Base-by-base conservation (phyloP, 2,329 filamentous ascomycete species). In the Colletotrichum magnum region DNA sequence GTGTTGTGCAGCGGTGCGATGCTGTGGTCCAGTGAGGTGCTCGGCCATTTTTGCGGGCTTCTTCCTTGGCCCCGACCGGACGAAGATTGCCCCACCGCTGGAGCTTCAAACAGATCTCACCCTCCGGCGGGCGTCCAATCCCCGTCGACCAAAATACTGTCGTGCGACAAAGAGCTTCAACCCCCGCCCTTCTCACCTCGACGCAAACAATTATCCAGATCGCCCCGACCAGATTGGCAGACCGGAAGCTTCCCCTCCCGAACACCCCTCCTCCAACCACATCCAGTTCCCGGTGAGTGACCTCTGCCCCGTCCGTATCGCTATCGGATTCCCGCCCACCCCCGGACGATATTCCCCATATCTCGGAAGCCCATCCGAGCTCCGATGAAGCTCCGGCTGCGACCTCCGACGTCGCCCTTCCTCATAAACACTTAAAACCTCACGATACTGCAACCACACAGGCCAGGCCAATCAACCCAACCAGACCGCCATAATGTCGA, bases 401-500 rank as follows among this genome's bases (percentile, higher is more conserved):
- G 24, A 54, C 51, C 48, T 62, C 59, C 50, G 50, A 62, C 51
- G 50, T 62, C 59, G 59, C 59, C 59, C 36, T 61, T 41, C 47
- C 43, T 36, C 48, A 6, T 60, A 45, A 51, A 50, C 16, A 59
- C 16, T 16, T 18, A 21, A 21, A 18, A 6, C 16, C 26, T 2
- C 3, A 24, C n/a, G 12, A 18, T 10, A 24, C 26, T 57, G 56
- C 56, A n/a, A 24, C 16, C 36, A 10, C 41, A 15, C 18, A 60
- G 21, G 6, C 15, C 9, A 69, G 41, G 41, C 5, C 10, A 26
- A 26, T 12, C 16, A 26, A 24, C 13, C 52, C n/a, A 18, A 10
- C 51, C 13, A 57, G n/a, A 18, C 13, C 51, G 16, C 13, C 64
- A 70, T 54, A 6, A 73, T 80, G 78, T 80, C 81, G 47, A 63